These are phyloP conservation scores for Pseudocercospora ulei DNA, from an alignment of 2,329 filamentous ascomycete species.

Conservation along the genomic window DNA sequence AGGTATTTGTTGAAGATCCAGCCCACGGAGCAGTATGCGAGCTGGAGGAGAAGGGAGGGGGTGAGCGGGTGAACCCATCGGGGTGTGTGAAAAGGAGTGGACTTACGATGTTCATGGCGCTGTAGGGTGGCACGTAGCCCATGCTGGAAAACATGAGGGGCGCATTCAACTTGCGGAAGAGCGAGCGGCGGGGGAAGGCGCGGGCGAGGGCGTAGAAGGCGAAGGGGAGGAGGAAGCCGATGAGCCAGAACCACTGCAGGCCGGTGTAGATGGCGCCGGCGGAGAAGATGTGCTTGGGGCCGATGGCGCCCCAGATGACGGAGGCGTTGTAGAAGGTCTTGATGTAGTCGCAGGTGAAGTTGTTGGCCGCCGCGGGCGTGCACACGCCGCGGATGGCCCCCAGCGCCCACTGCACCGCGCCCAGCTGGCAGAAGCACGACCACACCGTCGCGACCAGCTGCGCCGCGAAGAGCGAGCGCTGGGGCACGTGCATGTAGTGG, in stretches of 20 bases:
- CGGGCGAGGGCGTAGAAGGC: slow-evolving; percentile 57
- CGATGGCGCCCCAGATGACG: slow-evolving; percentile 26
- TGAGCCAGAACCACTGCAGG: slow-evolving; percentile 70
- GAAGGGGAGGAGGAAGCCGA: slow-evolving; percentile 66
- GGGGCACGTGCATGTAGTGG: slow-evolving; percentile 40
- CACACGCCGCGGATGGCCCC: slow-evolving; percentile 32
- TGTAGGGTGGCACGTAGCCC: slow-evolving; percentile 75
- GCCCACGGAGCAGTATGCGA: slow-evolving; percentile 75
- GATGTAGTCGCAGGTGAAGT: slow-evolving; percentile 22
- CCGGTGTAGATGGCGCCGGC: slow-evolving; percentile 63
- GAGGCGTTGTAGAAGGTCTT: slow-evolving; percentile 24
- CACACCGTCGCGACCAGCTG: slow-evolving; percentile 41
- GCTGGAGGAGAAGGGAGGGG: slow-evolving; percentile 44
- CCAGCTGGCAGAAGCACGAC: slow-evolving; percentile 35
- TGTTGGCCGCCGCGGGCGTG: slow-evolving; percentile 16
- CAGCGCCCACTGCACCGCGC: slow-evolving; percentile 39
- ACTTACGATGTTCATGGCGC: slow-evolving; percentile 53
- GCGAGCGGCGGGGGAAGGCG: slow-evolving; percentile 16
- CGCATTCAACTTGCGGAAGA: slow-evolving; percentile 22
- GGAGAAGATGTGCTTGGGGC: slow-evolving; percentile 39
- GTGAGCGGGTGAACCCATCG: not conserved
- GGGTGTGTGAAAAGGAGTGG: not conserved
- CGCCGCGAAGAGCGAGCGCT: slow-evolving; percentile 37
- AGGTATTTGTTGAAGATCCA: slow-evolving; percentile 74
- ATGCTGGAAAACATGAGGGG: slow-evolving; percentile 74